These are phyloP conservation scores for Nakazawaea populi DNA, from an alignment of 805 yeast species.

Conservation along the genomic window DNA sequence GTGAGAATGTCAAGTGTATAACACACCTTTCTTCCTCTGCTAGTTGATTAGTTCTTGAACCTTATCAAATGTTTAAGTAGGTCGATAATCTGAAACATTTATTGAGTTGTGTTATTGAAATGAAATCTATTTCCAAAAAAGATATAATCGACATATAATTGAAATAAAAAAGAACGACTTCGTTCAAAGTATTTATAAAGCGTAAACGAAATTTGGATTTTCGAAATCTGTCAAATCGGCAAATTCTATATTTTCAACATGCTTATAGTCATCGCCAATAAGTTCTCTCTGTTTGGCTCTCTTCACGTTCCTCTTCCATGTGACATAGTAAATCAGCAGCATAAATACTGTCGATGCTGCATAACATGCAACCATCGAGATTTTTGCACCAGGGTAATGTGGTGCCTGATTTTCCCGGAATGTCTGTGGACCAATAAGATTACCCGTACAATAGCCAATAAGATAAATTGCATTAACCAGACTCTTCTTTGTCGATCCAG, in stretches of 20 bases:
- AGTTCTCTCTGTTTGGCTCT: constrained; percentile 29
- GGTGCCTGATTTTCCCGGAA: constrained; percentile 54
- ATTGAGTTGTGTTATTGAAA: too few relatives aligned
- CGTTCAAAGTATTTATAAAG: not conserved
- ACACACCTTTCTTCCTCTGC: too few relatives aligned
- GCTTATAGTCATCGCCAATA: constrained; percentile 18
- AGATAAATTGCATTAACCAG: constrained; percentile 47
- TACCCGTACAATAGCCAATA: constrained; percentile 60
- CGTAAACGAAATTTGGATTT: constrained; percentile 31
- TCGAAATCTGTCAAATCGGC: constrained; percentile 42
- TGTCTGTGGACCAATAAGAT: constrained; percentile 66
- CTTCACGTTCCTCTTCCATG: constrained; percentile 32
- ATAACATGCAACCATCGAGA: constrained; percentile 44
- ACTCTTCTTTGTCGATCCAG: constrained; percentile 64
- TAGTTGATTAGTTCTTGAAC: too few relatives aligned
- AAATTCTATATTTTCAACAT: constrained; percentile 31
- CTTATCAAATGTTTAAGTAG: too few relatives aligned
- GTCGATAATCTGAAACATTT: too few relatives aligned
- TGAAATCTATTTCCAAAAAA: not conserved
- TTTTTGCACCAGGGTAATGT: constrained; percentile 47
- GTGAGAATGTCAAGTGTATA: constrained; percentile 8
- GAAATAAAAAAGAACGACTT: too few relatives aligned
- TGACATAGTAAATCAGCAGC: constrained; percentile 20
- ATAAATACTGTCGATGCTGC: constrained; percentile 32
- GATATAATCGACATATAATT: not conserved